Conservation (phyloP, 2,329 filamentous ascomycete genomes). For the Coniella vitis region DNA sequence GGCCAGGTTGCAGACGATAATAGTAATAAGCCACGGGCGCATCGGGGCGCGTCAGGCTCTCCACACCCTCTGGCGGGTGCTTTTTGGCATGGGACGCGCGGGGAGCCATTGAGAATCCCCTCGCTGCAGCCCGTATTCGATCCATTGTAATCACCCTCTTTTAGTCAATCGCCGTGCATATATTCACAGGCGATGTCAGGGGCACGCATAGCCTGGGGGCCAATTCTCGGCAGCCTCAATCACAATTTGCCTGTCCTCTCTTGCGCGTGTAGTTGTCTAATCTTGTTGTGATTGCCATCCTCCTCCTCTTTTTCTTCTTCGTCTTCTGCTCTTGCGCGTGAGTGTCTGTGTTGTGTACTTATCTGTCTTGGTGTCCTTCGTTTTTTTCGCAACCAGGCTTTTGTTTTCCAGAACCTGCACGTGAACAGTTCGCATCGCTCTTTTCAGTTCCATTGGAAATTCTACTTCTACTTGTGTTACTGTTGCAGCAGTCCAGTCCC, state of each 20-base stretch:
- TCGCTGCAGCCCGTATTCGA: slow-evolving; percentile 1
- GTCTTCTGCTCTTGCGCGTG: too few relatives aligned
- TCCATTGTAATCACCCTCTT: background rate
- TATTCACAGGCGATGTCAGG: slow-evolving; percentile 1
- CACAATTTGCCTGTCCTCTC: slow-evolving; percentile 1
- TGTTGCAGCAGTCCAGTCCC: too few relatives aligned
- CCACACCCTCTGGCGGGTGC: too few relatives aligned
- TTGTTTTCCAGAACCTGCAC: background rate
- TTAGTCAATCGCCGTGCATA: background rate
- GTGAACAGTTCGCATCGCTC: too few relatives aligned
- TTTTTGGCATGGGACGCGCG: background rate
- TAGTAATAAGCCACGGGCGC: too few relatives aligned
- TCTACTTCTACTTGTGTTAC: background rate
- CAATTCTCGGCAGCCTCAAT: slow-evolving; percentile 2
- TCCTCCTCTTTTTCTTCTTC: too few relatives aligned
- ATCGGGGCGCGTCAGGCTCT: too few relatives aligned
- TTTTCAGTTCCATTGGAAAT: background rate
- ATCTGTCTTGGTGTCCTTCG: background rate
- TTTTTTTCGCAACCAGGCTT: background rate
- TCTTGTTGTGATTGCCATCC: background rate
- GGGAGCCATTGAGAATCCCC: background rate
- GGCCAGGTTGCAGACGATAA: too few relatives aligned
- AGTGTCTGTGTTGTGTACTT: background rate
- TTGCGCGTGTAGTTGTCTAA: background rate
- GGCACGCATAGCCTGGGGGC: background rate